Evolutionary conservation across 192 early-diverging fungal species (phyloP).

Genomic region (Lobosporangium transversale): DNA sequence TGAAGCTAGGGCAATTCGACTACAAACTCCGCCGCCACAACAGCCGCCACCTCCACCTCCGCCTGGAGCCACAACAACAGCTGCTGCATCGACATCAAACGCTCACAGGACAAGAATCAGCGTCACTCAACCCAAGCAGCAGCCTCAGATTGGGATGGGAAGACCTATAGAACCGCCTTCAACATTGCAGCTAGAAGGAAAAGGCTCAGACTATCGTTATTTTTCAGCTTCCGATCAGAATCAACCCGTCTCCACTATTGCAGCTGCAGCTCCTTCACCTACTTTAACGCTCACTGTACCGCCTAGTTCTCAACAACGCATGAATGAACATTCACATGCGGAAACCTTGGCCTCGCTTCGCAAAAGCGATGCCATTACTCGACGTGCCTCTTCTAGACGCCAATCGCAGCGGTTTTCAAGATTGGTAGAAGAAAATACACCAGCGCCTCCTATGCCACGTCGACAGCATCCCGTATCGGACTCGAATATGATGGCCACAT

Average conservation of each 20-base stretch:
- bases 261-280: slow-evolving; percentile 1
- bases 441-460: slow-evolving; percentile 22
- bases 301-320: neutral
- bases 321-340: slow-evolving; percentile 22
- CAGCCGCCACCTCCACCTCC: neutral
- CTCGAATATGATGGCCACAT: slow-evolving; percentile 19
- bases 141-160: neutral
- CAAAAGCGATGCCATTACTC: slow-evolving; percentile 32
- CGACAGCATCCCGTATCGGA: slow-evolving; percentile 22
- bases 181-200: neutral
- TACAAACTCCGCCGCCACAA: neutral
- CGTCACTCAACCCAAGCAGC: neutral
- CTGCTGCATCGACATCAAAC: slow-evolving; percentile 1
- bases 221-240: neutral
- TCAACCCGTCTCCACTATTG: neutral
- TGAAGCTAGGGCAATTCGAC: slow-evolving; percentile 21
- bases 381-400: slow-evolving; percentile 33
- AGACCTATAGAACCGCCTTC: neutral
- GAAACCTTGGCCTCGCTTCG: slow-evolving; percentile 40
- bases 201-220: neutral
- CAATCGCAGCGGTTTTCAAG: slow-evolving; percentile 24
- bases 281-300: slow-evolving; percentile 8
- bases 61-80: slow-evolving; percentile 2
- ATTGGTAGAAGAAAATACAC: slow-evolving; percentile 3
- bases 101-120: slow-evolving; percentile 4